phyloP scores from a whole-genome alignment of 306 rosid species.

The Castanea mollissima region DNA sequence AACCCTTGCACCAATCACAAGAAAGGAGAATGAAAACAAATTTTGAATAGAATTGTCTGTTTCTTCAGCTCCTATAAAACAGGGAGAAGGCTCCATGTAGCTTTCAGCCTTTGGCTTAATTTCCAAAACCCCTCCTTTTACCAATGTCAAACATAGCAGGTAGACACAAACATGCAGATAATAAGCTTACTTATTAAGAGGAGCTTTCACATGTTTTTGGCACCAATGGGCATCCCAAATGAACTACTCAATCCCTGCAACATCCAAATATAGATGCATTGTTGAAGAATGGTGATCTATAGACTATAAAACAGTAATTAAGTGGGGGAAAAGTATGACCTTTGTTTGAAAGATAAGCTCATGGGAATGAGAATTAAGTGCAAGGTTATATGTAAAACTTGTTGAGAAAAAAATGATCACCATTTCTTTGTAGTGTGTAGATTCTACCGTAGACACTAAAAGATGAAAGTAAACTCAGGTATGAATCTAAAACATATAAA shows the following conservation, averaged over 20 bases:
- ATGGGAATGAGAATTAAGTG: slow-evolving; percentile 7
- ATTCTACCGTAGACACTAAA: background rate
- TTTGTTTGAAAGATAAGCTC: slow-evolving; percentile 18
- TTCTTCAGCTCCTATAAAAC: background rate
- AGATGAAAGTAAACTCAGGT: background rate
- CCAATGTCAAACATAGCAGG: slow-evolving; percentile 25
- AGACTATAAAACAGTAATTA: slow-evolving; percentile 36
- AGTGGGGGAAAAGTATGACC: slow-evolving; percentile 1
- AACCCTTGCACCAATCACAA: too few species aligned
- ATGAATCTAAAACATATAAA: background rate
- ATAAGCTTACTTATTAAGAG: slow-evolving; percentile 56
- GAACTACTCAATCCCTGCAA: slow-evolving; percentile 60
- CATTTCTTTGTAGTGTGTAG: background rate
- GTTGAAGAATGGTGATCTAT: slow-evolving; percentile 53
- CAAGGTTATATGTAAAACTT: slow-evolving; percentile 13
- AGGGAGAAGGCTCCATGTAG: background rate
- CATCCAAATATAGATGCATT: slow-evolving; percentile 66
- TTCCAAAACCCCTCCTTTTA: slow-evolving; percentile 6
- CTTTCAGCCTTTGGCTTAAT: background rate
- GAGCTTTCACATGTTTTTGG: slow-evolving; percentile 63
- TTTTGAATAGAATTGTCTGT: background rate
- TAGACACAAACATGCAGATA: slow-evolving; percentile 36
- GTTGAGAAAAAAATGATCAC: background rate
- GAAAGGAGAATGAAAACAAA: background rate
- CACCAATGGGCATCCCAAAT: slow-evolving; percentile 51